phyloP scores from a whole-genome alignment of 805 yeast genomes.

The Suhomyces xylopsoci region DNA sequence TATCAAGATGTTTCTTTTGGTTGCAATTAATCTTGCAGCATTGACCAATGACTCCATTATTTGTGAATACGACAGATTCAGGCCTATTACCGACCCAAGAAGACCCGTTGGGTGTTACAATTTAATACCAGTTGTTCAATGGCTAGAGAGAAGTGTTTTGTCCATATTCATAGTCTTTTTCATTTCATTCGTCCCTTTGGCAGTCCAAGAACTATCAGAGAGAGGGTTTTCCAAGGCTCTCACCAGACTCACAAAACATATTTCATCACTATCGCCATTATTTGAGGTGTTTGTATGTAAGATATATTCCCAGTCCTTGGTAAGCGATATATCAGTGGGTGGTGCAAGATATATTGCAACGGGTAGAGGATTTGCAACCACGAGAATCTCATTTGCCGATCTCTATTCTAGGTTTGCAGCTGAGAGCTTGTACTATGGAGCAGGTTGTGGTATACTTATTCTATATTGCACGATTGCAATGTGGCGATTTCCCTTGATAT shows the following conservation, averaged over 20 bases:
- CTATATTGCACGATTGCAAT: constrained; percentile 55
- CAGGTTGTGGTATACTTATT: constrained; percentile 48
- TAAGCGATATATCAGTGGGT: constrained; percentile 67
- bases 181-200: constrained; percentile 70
- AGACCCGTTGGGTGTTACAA: constrained; percentile 70
- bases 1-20: constrained; percentile 51
- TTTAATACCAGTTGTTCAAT: constrained; percentile 64
- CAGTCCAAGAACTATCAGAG: constrained; percentile 75
- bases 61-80: constrained; percentile 57
- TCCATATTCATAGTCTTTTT: constrained; percentile 74
- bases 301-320: constrained; percentile 67
- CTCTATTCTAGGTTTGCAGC: constrained; percentile 65
- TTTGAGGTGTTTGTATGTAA: constrained; percentile 80
- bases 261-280: constrained; percentile 68
- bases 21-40: constrained; percentile 59
- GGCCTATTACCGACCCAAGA: constrained; percentile 60
- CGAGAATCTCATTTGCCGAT: constrained; percentile 61
- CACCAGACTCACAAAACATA: constrained; percentile 61
- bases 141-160: constrained; percentile 71
- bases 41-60: constrained; percentile 58
- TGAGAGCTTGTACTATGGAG: constrained; percentile 66
- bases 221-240: constrained; percentile 71
- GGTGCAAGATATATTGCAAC: constrained; percentile 83
- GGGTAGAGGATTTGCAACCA: constrained; percentile 79
- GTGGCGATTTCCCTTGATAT: constrained; percentile 59